Evolutionary conservation across 345 rosid genomes (phyloP).

Genomic region (Arabidopsis suecica): DNA sequence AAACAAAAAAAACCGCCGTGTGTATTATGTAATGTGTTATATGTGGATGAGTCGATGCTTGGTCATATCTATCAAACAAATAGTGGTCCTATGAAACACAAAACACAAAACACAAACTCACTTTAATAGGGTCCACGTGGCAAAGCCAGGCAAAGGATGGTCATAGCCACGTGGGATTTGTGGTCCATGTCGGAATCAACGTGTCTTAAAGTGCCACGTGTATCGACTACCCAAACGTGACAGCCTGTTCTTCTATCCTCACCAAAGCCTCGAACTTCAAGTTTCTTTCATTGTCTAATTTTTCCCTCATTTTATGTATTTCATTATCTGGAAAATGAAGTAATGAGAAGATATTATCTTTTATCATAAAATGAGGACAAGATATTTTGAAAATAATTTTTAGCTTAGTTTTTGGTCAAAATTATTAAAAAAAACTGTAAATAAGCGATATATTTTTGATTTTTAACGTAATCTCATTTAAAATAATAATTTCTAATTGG

Average conservation of each 20-base stretch:
- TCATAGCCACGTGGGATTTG: slow-evolving; percentile 43
- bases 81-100: slow-evolving; percentile 45
- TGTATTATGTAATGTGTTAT: slow-evolving; percentile 31
- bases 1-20: slow-evolving; percentile 12
- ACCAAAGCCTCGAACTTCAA: slow-evolving; percentile 17
- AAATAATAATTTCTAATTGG: too few relatives aligned
- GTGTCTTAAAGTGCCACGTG: slow-evolving; percentile 42
- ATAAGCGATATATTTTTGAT: too few relatives aligned
- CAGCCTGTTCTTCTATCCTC: slow-evolving; percentile 35
- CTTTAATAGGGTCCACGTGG: slow-evolving; percentile 36
- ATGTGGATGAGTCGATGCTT: slow-evolving; percentile 24
- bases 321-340: not conserved
- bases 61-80: slow-evolving; percentile 16
- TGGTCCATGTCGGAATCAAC: slow-evolving; percentile 41
- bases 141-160: slow-evolving; percentile 42
- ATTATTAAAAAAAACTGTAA: too few relatives aligned
- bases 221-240: slow-evolving; percentile 22
- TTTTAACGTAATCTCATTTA: too few relatives aligned
- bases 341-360: not conserved
- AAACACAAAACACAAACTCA: slow-evolving; percentile 43
- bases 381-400: not conserved
- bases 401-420: not conserved
- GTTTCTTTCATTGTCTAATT: not conserved
- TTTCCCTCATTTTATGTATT: not conserved
- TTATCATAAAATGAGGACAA: not conserved